Conservation (phyloP, 768 basidiomycete species). For the Collybia sordida region DNA sequence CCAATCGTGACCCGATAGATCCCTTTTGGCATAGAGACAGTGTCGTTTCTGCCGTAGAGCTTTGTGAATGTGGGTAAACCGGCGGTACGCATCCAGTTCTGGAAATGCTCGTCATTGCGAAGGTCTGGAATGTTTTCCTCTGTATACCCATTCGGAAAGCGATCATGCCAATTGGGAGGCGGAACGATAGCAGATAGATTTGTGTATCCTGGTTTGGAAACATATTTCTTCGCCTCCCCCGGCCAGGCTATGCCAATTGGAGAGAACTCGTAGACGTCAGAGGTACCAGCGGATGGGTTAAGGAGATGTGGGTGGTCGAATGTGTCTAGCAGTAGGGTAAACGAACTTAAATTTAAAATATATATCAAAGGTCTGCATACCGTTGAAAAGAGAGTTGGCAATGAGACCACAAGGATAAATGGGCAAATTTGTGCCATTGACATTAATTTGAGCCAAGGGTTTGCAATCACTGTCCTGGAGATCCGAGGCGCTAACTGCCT, state of each 20-base stretch:
- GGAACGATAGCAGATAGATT: slow-evolving; percentile 72
- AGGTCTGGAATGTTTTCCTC: slow-evolving; percentile 69
- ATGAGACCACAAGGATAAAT: slow-evolving; percentile 97
- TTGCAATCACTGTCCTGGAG: slow-evolving; percentile 84
- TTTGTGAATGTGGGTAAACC: slow-evolving; percentile 97
- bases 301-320: slow-evolving; percentile 62
- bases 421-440: slow-evolving; percentile 32
- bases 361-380: slow-evolving; percentile 36
- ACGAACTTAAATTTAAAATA: slow-evolving; percentile 1
- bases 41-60: slow-evolving; percentile 89
- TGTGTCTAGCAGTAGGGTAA: slow-evolving; percentile 56
- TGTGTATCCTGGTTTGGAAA: slow-evolving; percentile 47
- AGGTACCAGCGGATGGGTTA: slow-evolving; percentile 46
- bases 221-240: slow-evolving; percentile 91
- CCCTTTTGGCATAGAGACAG: slow-evolving; percentile 67
- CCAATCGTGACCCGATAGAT: slow-evolving; percentile 73
- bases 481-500: slow-evolving; percentile 42
- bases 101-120: slow-evolving; percentile 84
- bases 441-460: slow-evolving; percentile 64
- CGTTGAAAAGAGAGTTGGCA: slow-evolving; percentile 96
- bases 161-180: slow-evolving; percentile 86
- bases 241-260: slow-evolving; percentile 91
- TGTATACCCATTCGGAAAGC: slow-evolving; percentile 77
- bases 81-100: slow-evolving; percentile 99
- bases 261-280: slow-evolving; percentile 70